Evolutionary conservation across 306 rosid genomes (phyloP).

Genomic region (Vachellia collinsii): DNA sequence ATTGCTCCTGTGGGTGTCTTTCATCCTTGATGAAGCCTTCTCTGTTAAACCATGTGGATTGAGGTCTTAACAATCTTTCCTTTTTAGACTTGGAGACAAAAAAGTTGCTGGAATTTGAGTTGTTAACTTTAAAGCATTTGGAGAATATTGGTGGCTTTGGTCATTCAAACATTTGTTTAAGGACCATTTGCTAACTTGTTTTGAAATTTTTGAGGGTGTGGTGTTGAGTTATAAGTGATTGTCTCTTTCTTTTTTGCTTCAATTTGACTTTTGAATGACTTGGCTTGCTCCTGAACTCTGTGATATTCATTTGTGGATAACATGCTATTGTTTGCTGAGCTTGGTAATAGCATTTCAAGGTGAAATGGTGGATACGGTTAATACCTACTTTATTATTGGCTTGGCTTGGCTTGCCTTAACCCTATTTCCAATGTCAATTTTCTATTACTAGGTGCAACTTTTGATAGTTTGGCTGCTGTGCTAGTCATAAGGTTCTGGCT

Average conservation of each 20-base stretch:
- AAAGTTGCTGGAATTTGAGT: not conserved
- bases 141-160: not conserved
- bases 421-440: not conserved
- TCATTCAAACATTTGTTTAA: not conserved
- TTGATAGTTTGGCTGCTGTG: constrained; percentile 18
- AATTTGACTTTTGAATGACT: not conserved
- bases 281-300: constrained; percentile 19
- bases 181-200: not conserved
- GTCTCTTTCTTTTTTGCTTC: constrained; percentile 16
- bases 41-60: not conserved
- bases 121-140: not conserved
- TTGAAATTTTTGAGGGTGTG: not conserved
- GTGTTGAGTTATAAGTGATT: not conserved
- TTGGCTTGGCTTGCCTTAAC: not conserved
- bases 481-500: constrained; percentile 1
- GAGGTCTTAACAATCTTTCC: not conserved
- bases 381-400: not conserved
- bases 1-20: not conserved
- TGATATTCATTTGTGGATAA: constrained; percentile 19
- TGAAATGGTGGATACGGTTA: not conserved
- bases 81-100: not conserved
- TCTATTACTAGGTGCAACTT: constrained; percentile 1
- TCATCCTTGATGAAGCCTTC: not conserved
- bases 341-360: constrained; percentile 19
- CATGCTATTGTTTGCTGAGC: constrained; percentile 16